Conservation (phyloP, 2,329 filamentous ascomycete species). For the Claviceps sp. region DNA sequence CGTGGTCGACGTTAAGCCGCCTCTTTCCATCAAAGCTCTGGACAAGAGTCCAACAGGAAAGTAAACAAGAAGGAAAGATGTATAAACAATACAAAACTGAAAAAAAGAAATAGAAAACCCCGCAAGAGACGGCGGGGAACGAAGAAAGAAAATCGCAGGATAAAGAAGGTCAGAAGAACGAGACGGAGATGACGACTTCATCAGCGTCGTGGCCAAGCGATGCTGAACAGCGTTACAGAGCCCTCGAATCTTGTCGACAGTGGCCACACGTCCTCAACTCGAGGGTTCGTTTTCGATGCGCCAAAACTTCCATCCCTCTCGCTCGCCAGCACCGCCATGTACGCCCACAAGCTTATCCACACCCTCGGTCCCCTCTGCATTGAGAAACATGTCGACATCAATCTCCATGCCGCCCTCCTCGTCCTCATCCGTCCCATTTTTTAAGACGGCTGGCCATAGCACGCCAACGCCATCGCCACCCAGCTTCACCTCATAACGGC, state of each 20-base stretch:
- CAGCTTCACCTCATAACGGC: constrained; percentile 76
- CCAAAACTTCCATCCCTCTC: constrained; percentile 84
- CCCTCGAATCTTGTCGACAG: neutral
- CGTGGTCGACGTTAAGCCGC: too few relatives aligned
- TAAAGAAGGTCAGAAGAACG: too few relatives aligned
- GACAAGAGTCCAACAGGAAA: too few relatives aligned
- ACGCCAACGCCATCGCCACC: constrained; percentile 91
- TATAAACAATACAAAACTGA: neutral
- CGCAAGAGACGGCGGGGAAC: neutral
- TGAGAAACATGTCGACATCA: constrained; percentile 70
- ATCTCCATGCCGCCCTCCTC: constrained; percentile 81
- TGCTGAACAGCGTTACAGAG: too few relatives aligned
- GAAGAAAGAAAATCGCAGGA: neutral
- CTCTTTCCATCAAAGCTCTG: too few relatives aligned
- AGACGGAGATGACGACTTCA: too few relatives aligned
- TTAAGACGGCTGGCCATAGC: constrained; percentile 80
- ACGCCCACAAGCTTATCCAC: constrained; percentile 83
- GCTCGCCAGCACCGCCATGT: constrained; percentile 49
- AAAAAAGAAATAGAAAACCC: neutral
- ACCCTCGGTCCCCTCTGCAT: constrained; percentile 68
- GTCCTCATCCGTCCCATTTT: constrained; percentile 69
- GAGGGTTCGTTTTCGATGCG: constrained; percentile 37
- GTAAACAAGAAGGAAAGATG: neutral
- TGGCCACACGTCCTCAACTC: neutral
- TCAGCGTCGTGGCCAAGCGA: too few relatives aligned